phyloP scores from a whole-genome alignment of 345 rosid genomes.

The Arabidopsis suecica region DNA sequence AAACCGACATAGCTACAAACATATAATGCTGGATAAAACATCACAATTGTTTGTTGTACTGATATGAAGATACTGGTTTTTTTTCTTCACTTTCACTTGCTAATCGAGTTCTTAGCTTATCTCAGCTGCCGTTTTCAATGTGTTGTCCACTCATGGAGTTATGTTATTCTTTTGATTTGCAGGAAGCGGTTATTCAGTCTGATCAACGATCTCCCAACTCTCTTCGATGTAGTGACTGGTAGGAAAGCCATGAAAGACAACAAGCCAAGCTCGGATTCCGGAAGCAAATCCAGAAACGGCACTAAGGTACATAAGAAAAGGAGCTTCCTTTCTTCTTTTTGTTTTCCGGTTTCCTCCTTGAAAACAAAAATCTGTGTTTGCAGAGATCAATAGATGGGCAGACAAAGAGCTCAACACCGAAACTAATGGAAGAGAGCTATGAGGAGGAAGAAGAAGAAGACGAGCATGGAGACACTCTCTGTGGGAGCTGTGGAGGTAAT shows the following conservation, averaged over 20 bases:
- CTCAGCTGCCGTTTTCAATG: background rate
- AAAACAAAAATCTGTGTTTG: conserved; percentile 10
- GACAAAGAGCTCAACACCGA: conserved; percentile 55
- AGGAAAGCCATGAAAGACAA: conserved; percentile 87
- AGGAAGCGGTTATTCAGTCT: conserved; percentile 91
- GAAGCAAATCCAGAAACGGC: conserved; percentile 73
- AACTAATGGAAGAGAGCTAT: conserved; percentile 55
- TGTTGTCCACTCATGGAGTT: conserved; percentile 9
- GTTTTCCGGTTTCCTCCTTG: background rate
- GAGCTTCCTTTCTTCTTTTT: background rate
- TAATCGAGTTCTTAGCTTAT: conserved; percentile 3
- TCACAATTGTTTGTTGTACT: conserved; percentile 2
- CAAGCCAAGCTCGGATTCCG: conserved; percentile 83
- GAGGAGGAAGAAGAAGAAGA: conserved; percentile 76
- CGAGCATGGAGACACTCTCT: conserved; percentile 73
- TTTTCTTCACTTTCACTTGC: too few relatives aligned
- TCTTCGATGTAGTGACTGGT: conserved; percentile 93
- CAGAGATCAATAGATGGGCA: conserved; percentile 78
- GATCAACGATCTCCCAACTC: conserved; percentile 91
- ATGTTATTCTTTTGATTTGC: conserved; percentile 37
- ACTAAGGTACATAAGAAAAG: conserved; percentile 52
- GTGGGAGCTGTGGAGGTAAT: conserved; percentile 80
- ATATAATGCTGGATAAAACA: conserved; percentile 18
- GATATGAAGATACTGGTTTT: conserved; percentile 14
- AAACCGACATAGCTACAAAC: conserved; percentile 1